Base-by-base conservation (phyloP, 495 filamentous ascomycete genomes). In the Aspergillus baeticus region DNA sequence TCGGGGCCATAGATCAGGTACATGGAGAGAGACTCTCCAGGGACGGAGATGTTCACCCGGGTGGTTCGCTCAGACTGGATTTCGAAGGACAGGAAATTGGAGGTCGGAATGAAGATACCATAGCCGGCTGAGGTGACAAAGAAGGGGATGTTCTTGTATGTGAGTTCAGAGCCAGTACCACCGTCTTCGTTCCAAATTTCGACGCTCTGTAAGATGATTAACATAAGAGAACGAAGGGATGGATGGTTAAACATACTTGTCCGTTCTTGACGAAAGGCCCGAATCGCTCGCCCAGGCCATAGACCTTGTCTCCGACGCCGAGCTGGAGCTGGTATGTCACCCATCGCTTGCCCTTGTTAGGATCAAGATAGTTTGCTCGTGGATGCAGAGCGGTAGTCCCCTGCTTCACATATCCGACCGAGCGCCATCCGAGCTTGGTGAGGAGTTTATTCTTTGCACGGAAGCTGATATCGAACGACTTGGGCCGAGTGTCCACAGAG, bases 161-260 rank as follows among this genome's bases (percentile, higher is more conserved):
- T 56, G 8, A 56, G 54, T 14, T 56, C 54, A 2, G 54, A 56
- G n/a, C 54, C 54, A 7, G 54, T 56, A 20, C 54, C 43, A 11
- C 54, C 54, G 42, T 56, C 54, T 22, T 56, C 54, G n/a, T 56
- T 56, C 54, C 54, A 56, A 33, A 48, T 56, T 18, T 56, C 54
- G 34, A 56, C 34, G 35, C 33, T 56, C 54, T 54, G 20, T 6
- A 3, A 17, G 7, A 38, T 18, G 31, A 14, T 17, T 21, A 44
- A 17, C 22, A 21, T 2, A 42, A 42, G 41, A 44, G 5, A 11
- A 17, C 13, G 22, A 17, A 51, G 6, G 6, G 35, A 6, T 4
- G 13, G 33, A 35, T 35, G 33, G 33, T 35, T 6, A 6, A 13
- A 35, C 47, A n/a, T 51, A 38, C 49, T 35, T 55, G 52, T 14